A percentile compares a stretch with the other conserved stretches of the same genome.
Conservation (phyloP, 768 basidiomycete species). For the Astraeus odoratus region DNA sequence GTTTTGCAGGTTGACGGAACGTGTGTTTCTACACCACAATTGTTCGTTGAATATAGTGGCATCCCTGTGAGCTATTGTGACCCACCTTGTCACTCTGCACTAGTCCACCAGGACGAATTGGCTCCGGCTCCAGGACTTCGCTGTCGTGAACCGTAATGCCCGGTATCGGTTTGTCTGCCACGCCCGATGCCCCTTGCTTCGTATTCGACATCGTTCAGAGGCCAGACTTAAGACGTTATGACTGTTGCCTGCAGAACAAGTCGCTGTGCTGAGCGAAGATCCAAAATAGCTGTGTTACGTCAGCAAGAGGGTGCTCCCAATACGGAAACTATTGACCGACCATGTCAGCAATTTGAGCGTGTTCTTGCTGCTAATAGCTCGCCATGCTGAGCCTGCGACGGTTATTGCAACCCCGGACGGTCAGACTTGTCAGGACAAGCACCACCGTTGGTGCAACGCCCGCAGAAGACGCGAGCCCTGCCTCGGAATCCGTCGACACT, state of each 20-base stretch:
- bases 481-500: too few species aligned
- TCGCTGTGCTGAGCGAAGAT: too few species aligned
- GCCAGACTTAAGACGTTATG: too few species aligned
- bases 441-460: conserved; percentile 5
- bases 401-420: conserved; percentile 1
- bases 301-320: background rate
- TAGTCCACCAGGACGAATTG: conserved; percentile 70
- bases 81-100: conserved; percentile 58
- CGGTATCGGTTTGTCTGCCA: conserved; percentile 46
- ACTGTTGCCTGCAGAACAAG: too few species aligned
- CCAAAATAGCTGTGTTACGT: background rate
- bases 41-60: too few species aligned
- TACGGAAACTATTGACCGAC: background rate
- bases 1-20: conserved; percentile 69
- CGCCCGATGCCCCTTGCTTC: conserved; percentile 53
- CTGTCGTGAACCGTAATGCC: conserved; percentile 75
- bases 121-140: conserved; percentile 81
- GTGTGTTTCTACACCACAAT: conserved; percentile 54
- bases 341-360: background rate
- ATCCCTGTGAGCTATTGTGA: too few species aligned
- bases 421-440: conserved; percentile 6
- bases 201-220: conserved; percentile 68
- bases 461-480: background rate
- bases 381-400: background rate
- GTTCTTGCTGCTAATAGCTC: background rate